Conservation (phyloP, 2,329 filamentous ascomycete genomes). For the Colletotrichum liriopes region DNA sequence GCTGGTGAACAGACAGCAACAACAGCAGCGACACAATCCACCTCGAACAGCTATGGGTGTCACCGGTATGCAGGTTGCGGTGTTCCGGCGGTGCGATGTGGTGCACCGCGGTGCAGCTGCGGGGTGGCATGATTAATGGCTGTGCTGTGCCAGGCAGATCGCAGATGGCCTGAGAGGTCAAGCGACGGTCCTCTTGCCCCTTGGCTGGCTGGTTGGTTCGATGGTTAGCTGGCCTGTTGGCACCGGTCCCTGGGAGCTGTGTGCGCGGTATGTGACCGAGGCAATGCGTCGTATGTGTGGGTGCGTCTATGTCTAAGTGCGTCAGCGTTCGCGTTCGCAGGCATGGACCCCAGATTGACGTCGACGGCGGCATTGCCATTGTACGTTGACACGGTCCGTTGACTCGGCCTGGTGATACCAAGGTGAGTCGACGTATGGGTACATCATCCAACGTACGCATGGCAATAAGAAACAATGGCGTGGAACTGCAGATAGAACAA, state of each 20-base stretch:
- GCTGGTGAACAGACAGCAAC: background rate
- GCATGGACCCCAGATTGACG: constrained; percentile 7
- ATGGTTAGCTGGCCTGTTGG: background rate
- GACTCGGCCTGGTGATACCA: constrained; percentile 17
- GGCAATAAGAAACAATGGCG: constrained; percentile 34
- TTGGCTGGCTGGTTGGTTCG: background rate
- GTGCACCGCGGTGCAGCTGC: constrained; percentile 28
- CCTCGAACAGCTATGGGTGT: constrained; percentile 10
- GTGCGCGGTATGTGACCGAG: constrained; percentile 6
- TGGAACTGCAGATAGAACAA: constrained; percentile 14
- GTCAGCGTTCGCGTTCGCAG: constrained; percentile 6
- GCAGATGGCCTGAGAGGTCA: constrained; percentile 13
- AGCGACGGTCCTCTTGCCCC: background rate
- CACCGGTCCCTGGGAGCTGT: constrained; percentile 5
- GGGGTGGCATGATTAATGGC: constrained; percentile 35
- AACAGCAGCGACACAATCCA: background rate
- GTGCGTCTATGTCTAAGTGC: background rate
- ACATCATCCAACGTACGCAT: constrained; percentile 24
- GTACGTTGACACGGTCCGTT: constrained; percentile 17
- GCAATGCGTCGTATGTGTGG: constrained; percentile 2
- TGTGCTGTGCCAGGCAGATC: constrained; percentile 26
- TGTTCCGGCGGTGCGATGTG: constrained; percentile 24
- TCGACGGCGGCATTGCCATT: constrained; percentile 21
- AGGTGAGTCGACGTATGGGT: constrained; percentile 28
- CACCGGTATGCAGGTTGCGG: constrained; percentile 32